These are phyloP conservation scores for Yamadazyma olivae DNA, from an alignment of 805 yeast species.

Conservation along the genomic window DNA sequence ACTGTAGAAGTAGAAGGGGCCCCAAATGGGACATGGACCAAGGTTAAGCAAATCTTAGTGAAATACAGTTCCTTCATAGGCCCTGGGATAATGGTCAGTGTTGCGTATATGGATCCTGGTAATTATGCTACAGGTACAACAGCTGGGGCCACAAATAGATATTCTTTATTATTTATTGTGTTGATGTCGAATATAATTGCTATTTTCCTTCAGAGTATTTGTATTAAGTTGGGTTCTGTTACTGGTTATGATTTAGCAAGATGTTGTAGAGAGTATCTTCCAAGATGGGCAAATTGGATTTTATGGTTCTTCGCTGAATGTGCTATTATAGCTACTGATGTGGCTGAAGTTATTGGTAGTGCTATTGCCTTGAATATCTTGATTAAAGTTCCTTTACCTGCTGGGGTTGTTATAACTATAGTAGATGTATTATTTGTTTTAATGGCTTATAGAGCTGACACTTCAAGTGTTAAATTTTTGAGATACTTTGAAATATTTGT, in stretches of 20 bases:
- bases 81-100: slow-evolving; percentile 47
- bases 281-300: slow-evolving; percentile 33
- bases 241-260: slow-evolving; percentile 48
- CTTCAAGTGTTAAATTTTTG: slow-evolving; percentile 33
- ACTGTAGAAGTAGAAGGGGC: too few species aligned
- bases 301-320: slow-evolving; percentile 45
- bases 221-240: slow-evolving; percentile 47
- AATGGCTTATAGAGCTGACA: slow-evolving; percentile 45
- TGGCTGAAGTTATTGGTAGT: slow-evolving; percentile 54
- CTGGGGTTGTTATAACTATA: slow-evolving; percentile 45
- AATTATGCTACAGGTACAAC: slow-evolving; percentile 47
- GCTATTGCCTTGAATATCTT: slow-evolving; percentile 49
- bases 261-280: slow-evolving; percentile 40
- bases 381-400: slow-evolving; percentile 44
- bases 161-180: slow-evolving; percentile 41
- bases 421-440: slow-evolving; percentile 45
- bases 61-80: slow-evolving; percentile 43
- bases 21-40: not conserved
- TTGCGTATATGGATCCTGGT: slow-evolving; percentile 55
- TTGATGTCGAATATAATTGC: slow-evolving; percentile 44
- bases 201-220: slow-evolving; percentile 41
- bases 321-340: slow-evolving; percentile 50
- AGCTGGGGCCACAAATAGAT: slow-evolving; percentile 46
- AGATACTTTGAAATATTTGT: slow-evolving; percentile 41
- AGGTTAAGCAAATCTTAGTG: not conserved